A percentile compares a stretch with the other conserved stretches of the same genome.
These are phyloP conservation scores for Leavenworthia alabamica DNA, from an alignment of 345 rosid genomes.

Conservation along the genomic window DNA sequence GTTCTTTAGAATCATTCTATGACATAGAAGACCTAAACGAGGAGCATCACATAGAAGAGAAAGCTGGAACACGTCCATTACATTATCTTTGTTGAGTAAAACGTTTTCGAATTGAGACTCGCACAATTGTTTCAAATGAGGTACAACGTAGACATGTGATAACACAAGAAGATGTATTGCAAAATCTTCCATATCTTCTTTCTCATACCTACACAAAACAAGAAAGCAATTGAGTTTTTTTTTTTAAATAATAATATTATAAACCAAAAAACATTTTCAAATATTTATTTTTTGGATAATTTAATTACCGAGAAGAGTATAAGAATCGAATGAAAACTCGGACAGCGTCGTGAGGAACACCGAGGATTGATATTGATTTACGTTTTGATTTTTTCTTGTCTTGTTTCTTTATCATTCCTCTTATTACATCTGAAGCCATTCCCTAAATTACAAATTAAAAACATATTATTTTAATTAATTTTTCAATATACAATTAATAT, in stretches of 20 bases:
- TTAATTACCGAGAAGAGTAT: slow-evolving; percentile 87
- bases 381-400: slow-evolving; percentile 36
- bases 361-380: slow-evolving; percentile 50
- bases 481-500: too few species aligned
- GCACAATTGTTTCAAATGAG: slow-evolving; percentile 57
- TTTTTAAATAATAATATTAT: neutral
- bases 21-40: slow-evolving; percentile 58
- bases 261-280: too few species aligned
- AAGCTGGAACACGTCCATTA: slow-evolving; percentile 69
- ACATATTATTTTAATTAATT: too few species aligned
- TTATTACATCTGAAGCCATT: slow-evolving; percentile 73
- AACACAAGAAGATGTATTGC: slow-evolving; percentile 60
- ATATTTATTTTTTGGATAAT: too few species aligned
- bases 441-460: slow-evolving; percentile 43
- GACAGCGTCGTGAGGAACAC: slow-evolving; percentile 74
- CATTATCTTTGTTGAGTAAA: slow-evolving; percentile 57
- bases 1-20: slow-evolving; percentile 51
- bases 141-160: slow-evolving; percentile 66
- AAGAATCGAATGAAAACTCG: slow-evolving; percentile 66
- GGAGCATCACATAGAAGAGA: slow-evolving; percentile 81
- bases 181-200: slow-evolving; percentile 62
- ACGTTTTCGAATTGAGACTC: slow-evolving; percentile 44
- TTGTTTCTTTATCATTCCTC: slow-evolving; percentile 60
- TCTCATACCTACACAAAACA: slow-evolving; percentile 54
- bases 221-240: too few species aligned